Evolutionary conservation across 495 filamentous ascomycete genomes (phyloP), one percentile per base, ranked within the genome.

Genomic region (Platismatia glauca): DNA sequence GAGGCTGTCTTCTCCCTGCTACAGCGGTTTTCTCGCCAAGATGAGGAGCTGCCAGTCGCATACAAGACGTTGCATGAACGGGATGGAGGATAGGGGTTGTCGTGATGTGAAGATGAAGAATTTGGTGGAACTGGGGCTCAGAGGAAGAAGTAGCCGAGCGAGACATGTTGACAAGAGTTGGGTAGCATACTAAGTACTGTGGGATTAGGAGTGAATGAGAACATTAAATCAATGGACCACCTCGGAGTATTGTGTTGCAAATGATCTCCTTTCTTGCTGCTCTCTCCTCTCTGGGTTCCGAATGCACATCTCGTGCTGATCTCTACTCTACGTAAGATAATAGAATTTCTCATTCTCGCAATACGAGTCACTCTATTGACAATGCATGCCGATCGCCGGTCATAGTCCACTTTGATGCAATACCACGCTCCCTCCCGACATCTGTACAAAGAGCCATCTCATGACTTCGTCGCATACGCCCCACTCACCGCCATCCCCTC

Each of bases 401-500:
- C 20, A 37, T 44, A 52, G n/a, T 27, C n/a, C 33, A 18, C 38
- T 7, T 22, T 16, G 33, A 38, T 22, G 13, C 44, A 7, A 52
- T 29, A 7, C 3, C 2, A 12, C 22, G 3, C 16, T 46, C 7
- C 20, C n/a, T 2, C 18, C 29, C 22, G 38, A 50, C 33, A 22
- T 31, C 58, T 46, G 7, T 11, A 31, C 7, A 0, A 48, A 22
- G 38, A 35, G 16, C 22, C 7, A 20, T 5, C 16, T 33, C 15
- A 55, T 20, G 8, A 18, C 29, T 16, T 41, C 12, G 29, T 20
- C 44, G 20, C 57, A 4, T 22, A 5, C 63, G 61, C 33, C 66
- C 60, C 16, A 61, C 59, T 35, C 63, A 76, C 71, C 44, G 78
- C 65, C 66, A 82, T 18, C 61, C 57, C 48, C 58, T 63, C 58